Evolutionary conservation across 2,329 filamentous ascomycete genomes (phyloP).

Genomic region (Aspergillus fructus): DNA sequence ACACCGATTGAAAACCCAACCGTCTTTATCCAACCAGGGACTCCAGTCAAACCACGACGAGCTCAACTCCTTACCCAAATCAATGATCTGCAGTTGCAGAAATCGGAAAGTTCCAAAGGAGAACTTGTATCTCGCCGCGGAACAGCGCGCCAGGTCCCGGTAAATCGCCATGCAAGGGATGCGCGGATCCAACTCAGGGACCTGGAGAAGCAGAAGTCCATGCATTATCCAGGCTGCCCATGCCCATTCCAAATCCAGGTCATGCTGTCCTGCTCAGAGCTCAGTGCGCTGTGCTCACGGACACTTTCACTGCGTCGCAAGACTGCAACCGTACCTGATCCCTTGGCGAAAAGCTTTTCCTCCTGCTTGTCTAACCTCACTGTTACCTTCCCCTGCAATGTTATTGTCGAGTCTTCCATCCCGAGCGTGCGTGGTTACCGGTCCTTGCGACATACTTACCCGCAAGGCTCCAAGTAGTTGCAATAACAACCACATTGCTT

Average conservation of each 20-base stretch:
- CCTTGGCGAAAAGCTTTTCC: background rate
- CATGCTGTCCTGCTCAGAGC: no score
- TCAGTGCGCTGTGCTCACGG: background rate
- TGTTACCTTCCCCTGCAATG: background rate
- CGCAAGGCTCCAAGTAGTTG: no score
- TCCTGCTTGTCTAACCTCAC: background rate
- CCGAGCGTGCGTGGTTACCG: background rate
- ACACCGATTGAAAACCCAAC: constrained; percentile 15
- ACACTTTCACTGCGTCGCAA: background rate
- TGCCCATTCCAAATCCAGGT: background rate
- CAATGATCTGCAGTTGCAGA: constrained; percentile 11
- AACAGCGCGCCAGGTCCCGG: constrained; percentile 2
- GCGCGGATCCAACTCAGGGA: constrained; percentile 14
- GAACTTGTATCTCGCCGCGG: constrained; percentile 10
- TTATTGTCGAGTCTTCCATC: background rate
- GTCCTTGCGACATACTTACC: no score
- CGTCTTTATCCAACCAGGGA: constrained; percentile 13
- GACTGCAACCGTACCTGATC: background rate
- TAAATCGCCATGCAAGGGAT: constrained; percentile 18
- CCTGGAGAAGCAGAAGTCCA: background rate
- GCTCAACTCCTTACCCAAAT: background rate
- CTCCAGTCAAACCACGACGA: background rate
- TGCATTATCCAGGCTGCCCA: background rate
- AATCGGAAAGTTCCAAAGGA: background rate
- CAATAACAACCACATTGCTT: background rate